A percentile compares a stretch with the other conserved stretches of the same genome.
phyloP scores from a whole-genome alignment of 305 asterid genomes.

The Solanum chacoense region DNA sequence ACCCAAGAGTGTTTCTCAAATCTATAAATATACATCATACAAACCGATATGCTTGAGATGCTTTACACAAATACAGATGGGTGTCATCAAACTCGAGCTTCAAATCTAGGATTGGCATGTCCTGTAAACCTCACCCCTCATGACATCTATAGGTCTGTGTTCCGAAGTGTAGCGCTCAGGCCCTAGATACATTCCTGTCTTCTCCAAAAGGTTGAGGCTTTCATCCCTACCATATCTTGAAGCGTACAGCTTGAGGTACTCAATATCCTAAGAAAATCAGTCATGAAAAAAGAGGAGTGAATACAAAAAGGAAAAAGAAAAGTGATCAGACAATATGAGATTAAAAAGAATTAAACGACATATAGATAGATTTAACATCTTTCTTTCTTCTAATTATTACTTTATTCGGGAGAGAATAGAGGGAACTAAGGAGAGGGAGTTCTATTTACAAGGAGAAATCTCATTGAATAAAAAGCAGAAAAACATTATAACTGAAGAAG shows the following conservation, averaged over 20 bases:
- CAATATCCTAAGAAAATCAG: conserved; percentile 47
- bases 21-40: neutral
- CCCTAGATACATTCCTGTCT: conserved; percentile 76
- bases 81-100: neutral
- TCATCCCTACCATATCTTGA: conserved; percentile 85
- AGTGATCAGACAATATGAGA: neutral
- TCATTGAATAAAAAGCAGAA: neutral
- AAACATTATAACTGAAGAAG: neutral
- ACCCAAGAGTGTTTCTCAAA: neutral
- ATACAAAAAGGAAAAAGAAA: neutral
- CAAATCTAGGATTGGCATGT: conserved; percentile 45
- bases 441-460: neutral
- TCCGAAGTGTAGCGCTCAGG: conserved; percentile 85
- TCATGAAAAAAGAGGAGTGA: neutral
- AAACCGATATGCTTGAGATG: neutral
- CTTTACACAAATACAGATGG: neutral
- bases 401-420: neutral
- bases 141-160: conserved; percentile 69
- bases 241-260: conserved; percentile 76
- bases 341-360: neutral
- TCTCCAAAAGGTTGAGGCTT: conserved; percentile 69
- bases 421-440: neutral
- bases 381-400: neutral
- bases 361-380: neutral
- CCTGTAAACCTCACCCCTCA: conserved; percentile 89